A percentile compares a stretch with the other conserved stretches of the same genome.
These are phyloP conservation scores for Corrigiola litoralis DNA, from an alignment of 179 eudicot species.

Conservation along the genomic window DNA sequence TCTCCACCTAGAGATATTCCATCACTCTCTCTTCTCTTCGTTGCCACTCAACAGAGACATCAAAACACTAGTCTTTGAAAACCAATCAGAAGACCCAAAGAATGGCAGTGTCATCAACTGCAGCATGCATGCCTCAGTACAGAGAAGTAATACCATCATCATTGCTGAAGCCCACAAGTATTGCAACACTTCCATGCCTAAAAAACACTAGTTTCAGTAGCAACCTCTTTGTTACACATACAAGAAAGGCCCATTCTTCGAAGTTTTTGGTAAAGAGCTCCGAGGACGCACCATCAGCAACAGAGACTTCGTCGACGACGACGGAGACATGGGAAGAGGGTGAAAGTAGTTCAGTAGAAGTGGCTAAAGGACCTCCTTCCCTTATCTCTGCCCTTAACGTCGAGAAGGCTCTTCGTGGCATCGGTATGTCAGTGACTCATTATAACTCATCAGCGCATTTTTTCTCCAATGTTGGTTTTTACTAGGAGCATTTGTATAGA, in stretches of 20 bases:
- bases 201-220: neutral
- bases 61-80: neutral
- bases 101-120: slow-evolving; percentile 13
- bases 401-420: slow-evolving; percentile 67
- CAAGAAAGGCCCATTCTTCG: neutral
- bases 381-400: slow-evolving; percentile 58
- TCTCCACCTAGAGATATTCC: slow-evolving; percentile 4
- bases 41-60: neutral
- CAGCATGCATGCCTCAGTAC: slow-evolving; percentile 2
- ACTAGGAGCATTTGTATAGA: no score
- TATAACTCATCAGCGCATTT: neutral
- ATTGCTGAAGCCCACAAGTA: neutral
- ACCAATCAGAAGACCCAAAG: neutral
- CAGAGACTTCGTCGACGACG: neutral
- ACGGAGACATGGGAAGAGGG: slow-evolving; percentile 20
- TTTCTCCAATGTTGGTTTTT: neutral
- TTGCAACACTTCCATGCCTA: neutral
- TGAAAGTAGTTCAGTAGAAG: slow-evolving; percentile 28
- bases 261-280: slow-evolving; percentile 11
- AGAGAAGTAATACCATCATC: slow-evolving; percentile 5
- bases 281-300: neutral
- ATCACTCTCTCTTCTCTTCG: neutral
- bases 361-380: slow-evolving; percentile 42
- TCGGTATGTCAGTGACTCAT: slow-evolving; percentile 28
- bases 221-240: neutral